Conservation (phyloP, 192 early-diverging fungal species). For the Coemansia sp. region DNA sequence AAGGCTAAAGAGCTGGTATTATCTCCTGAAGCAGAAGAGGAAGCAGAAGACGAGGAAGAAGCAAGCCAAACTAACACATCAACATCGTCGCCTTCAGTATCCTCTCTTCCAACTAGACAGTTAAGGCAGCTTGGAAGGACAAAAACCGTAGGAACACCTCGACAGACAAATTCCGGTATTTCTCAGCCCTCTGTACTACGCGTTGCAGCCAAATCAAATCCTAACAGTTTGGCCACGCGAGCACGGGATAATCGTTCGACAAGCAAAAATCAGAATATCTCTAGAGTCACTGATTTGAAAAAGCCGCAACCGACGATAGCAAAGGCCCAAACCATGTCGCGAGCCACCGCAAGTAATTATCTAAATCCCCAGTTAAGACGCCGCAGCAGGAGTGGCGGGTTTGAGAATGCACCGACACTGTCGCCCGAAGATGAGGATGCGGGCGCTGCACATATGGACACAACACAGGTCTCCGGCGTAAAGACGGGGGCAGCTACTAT, state of each 20-base stretch:
- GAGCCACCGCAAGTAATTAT: conserved; percentile 54
- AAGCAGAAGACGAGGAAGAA: not conserved
- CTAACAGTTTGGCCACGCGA: not conserved
- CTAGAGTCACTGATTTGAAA: not conserved
- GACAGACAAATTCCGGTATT: conserved; percentile 3
- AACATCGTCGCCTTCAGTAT: not conserved
- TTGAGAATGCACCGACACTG: conserved; percentile 26
- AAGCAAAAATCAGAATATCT: not conserved
- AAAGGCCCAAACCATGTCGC: conserved; percentile 40
- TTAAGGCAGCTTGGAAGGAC: conserved; percentile 1
- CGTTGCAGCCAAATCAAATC: conserved; percentile 4
- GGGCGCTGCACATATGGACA: not conserved
- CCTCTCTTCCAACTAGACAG: not conserved
- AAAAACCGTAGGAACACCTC: not conserved
- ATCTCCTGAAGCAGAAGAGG: not conserved
- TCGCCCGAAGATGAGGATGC: conserved; percentile 14
- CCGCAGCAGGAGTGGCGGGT: conserved; percentile 51
- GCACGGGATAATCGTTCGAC: not conserved
- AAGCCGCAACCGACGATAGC: conserved; percentile 8
- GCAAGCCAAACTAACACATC: not conserved
- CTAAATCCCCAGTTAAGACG: conserved; percentile 48
- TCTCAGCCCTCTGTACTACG: not conserved
- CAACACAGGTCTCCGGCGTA: not conserved
- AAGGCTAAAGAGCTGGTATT: not conserved
- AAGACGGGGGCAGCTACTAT: conserved; percentile 38